Evolutionary conservation across 257 asterid genomes (phyloP).

Genomic region (Vinca minor): DNA sequence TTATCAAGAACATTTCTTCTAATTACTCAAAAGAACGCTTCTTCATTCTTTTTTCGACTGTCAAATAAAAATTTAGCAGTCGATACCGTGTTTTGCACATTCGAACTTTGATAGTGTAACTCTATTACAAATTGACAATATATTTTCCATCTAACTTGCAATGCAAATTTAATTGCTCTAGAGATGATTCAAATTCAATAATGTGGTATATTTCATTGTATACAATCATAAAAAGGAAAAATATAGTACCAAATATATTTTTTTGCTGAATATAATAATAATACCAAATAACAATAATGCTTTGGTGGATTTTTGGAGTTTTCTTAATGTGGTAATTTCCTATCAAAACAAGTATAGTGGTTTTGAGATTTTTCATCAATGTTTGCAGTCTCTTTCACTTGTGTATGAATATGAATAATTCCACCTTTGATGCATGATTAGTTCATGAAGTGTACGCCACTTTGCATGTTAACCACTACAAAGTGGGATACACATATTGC

Average conservation of each 20-base stretch:
- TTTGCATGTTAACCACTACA: constrained; percentile 7
- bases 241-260: too few relatives aligned
- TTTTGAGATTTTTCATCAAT: not conserved
- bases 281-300: not conserved
- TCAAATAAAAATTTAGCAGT: too few relatives aligned
- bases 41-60: too few relatives aligned
- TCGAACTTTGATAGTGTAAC: too few relatives aligned
- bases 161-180: too few relatives aligned
- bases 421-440: not conserved
- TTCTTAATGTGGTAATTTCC: not conserved
- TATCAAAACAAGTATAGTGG: not conserved
- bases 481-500: not conserved
- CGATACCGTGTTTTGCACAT: too few relatives aligned
- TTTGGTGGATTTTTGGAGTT: not conserved
- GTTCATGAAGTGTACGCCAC: constrained; percentile 14
- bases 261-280: not conserved
- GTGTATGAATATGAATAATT: not conserved
- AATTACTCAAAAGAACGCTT: too few relatives aligned
- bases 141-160: too few relatives aligned
- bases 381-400: not conserved
- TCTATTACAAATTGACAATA: too few relatives aligned
- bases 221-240: too few relatives aligned
- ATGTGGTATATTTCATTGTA: not conserved
- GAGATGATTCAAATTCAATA: too few relatives aligned
- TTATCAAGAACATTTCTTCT: too few relatives aligned